Percentiles rank a stretch among this genome's conserved stretches.
Conservation (phyloP, 148 eudicot genomes). For the Silene uniflora region DNA sequence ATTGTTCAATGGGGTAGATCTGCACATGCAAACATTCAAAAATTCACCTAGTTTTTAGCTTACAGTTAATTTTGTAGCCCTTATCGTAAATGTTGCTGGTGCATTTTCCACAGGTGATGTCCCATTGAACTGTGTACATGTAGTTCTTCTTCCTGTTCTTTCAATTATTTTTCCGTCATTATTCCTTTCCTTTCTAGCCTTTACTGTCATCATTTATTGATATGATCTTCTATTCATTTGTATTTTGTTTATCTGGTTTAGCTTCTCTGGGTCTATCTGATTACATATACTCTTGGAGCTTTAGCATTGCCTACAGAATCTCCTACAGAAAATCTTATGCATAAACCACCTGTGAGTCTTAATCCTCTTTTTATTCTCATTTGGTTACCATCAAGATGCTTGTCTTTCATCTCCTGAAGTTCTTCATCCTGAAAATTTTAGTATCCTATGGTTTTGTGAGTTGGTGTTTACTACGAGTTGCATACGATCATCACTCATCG, state of each 20-base stretch:
- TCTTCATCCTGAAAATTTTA: background rate
- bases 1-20: conserved; percentile 97
- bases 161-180: background rate
- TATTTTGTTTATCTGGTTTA: conserved; percentile 22
- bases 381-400: background rate
- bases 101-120: conserved; percentile 82
- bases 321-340: conserved; percentile 92
- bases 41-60: conserved; percentile 93
- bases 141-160: conserved; percentile 12
- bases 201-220: background rate
- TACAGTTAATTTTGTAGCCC: conserved; percentile 93
- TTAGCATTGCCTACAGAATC: conserved; percentile 96
- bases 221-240: background rate
- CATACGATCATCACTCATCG: too few relatives aligned
- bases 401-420: background rate
- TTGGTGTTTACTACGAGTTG: too few relatives aligned
- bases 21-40: conserved; percentile 91
- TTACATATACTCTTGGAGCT: conserved; percentile 94
- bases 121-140: conserved; percentile 92
- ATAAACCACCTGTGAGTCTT: conserved; percentile 71
- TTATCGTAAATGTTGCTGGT: conserved; percentile 77
- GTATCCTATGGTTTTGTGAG: too few relatives aligned
- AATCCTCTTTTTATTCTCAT: background rate
- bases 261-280: conserved; percentile 98
- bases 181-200: background rate